Base-by-base conservation (phyloP, 2,329 filamentous ascomycete species). In the Huntiella bhutanensis region DNA sequence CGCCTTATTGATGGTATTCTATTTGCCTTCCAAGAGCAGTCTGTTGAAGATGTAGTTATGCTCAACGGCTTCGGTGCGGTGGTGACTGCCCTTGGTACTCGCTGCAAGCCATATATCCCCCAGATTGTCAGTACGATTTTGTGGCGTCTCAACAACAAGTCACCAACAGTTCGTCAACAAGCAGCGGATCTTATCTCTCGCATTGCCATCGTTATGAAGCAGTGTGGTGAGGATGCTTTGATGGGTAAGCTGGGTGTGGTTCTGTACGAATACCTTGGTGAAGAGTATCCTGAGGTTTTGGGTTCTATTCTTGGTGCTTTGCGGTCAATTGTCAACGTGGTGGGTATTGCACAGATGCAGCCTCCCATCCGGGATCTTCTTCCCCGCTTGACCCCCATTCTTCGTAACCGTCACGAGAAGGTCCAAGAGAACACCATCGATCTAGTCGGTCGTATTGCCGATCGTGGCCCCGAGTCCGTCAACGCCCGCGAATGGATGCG, bases 341-440 rank as follows among this genome's bases (percentile, higher is more conserved):
- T 98, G 33, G 91, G 91, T 64, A 95, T 98, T 65, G 82, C 83
- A 56, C 85, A 92, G 62, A 96, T 96, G 88, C 87, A 96, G 57
- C 91, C 91, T 11, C 88, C 91, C 2, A 96, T 98, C 66, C 88
- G 88, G 60, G 92, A 98, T 59, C 71, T 98, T 28, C 73, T 98
- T 7, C 91, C 91, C 12, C 84, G 91, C 36, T 75, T 98, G 33
- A 98, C 91, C 1, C 91, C 91, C n/a, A 98, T 98, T 60, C 71
- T 98, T 46, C 84, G 91, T 59, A 98, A 98, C 64, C 82, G 91
- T 52, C 91, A 98, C 65, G 91, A 98, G 59, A 98, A 98, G 64
- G 92, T 98, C 38, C 91, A 98, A 61, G 91, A 98, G 58, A 98
- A 98, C 63, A 96, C 91, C 0, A 96, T 98, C 55, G 91, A 98